Evolutionary conservation across 495 filamentous ascomycete genomes (phyloP).

Genomic region (Neurospora sp.): DNA sequence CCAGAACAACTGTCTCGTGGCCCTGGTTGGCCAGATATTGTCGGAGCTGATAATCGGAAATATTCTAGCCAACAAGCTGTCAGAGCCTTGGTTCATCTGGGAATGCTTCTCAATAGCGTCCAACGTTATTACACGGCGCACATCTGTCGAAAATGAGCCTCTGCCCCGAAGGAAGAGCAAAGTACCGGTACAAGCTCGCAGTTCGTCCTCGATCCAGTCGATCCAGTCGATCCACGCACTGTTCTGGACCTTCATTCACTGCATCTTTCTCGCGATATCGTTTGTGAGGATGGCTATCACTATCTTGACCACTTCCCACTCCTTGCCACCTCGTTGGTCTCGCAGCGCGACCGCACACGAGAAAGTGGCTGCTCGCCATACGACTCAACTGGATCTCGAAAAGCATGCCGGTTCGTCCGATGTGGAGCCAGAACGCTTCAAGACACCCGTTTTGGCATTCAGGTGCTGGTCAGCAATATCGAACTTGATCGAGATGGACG

Average conservation of each 20-base stretch:
- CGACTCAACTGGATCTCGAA: conserved; percentile 1
- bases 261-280: conserved; percentile 53
- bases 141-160: conserved; percentile 4
- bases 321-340: conserved; percentile 37
- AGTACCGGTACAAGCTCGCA: conserved; percentile 1
- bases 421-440: conserved; percentile 25
- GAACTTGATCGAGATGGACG: conserved; percentile 56
- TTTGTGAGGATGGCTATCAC: conserved; percentile 52
- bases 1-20: conserved; percentile 70
- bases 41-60: conserved; percentile 78
- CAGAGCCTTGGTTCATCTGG: conserved; percentile 80
- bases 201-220: conserved; percentile 27
- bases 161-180: conserved; percentile 2
- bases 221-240: conserved; percentile 31
- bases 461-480: conserved; percentile 59
- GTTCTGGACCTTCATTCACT: conserved; percentile 65
- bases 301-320: conserved; percentile 38
- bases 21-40: conserved; percentile 74
- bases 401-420: conserved; percentile 3
- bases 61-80: conserved; percentile 62
- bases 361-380: conserved; percentile 10
- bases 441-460: conserved; percentile 66
- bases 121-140: conserved; percentile 11
- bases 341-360: conserved; percentile 3
- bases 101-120: conserved; percentile 56